Base-by-base conservation (phyloP, 2,329 filamentous ascomycete genomes). In the Claviceps sp. region DNA sequence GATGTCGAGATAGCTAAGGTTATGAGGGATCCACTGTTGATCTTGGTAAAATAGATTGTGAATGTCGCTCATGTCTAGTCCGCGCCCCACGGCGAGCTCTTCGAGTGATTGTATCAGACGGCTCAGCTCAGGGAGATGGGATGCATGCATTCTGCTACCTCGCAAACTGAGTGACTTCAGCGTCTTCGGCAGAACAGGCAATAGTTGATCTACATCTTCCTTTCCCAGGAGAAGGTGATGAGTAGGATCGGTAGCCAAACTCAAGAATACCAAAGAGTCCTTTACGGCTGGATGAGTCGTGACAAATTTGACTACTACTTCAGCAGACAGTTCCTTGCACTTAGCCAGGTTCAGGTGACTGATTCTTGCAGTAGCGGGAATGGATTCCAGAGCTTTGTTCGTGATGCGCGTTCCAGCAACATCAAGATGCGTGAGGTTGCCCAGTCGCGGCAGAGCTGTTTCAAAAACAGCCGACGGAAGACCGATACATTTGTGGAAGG, bases 291-390 rank as follows among this genome's bases (percentile, higher is more conserved):
- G 84, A 62, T 91, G 87, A 30, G 76, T 78, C 14, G 77, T 74
- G 54, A 91, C 66, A 62, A 91, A 90, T 53, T 83, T 73, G 55
- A 89, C 79, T 16, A 91, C 78, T 8, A 71, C 77, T 14, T 78
- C 70, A 1, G 85, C 81, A 9, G 79, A 79, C 50, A 93, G 73
- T 50, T 80, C 75, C 50, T 79, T 81, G 72, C 87, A 91, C 66
- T 86, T 87, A 56, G 84, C 81, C 47, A 93, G 70, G 61, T 89
- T 90, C 51, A 93, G 71, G 63, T 93, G 87, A 1, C 84, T 89
- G 57, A 91, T 76, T 56, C 72, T 74, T 11, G 87, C 87, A 4
- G 82, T 82, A n/a, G 73, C 63, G 1, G 87, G 85, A 56, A 91
- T 86, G 20, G 79, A 80, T 58, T 77, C 71, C 16, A 93, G 73